Percentiles rank a stretch among this genome's conserved stretches.
These are phyloP conservation scores for Actinomucor elegans DNA, from an alignment of 371 early-diverging fungal genomes.

Conservation along the genomic window DNA sequence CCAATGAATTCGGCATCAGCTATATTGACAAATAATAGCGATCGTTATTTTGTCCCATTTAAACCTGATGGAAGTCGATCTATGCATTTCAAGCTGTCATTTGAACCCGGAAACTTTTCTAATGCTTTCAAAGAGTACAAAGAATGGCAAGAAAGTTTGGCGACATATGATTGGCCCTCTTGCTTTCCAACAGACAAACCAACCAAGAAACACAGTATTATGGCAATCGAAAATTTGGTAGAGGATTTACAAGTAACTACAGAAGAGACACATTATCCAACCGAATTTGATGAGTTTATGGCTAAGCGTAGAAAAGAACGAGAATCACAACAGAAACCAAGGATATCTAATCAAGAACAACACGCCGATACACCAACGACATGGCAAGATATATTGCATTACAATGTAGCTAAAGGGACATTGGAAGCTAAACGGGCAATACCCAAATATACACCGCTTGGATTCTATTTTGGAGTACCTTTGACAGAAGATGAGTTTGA, in stretches of 20 bases:
- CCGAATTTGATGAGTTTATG: constrained; percentile 38
- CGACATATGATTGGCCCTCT: constrained; percentile 76
- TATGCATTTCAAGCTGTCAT: constrained; percentile 75
- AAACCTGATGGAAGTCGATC: constrained; percentile 67
- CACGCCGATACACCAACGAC: constrained; percentile 14
- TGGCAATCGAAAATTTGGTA: constrained; percentile 4
- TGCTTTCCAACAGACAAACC: constrained; percentile 63
- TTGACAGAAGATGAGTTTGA: constrained; percentile 91
- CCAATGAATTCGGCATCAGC: constrained; percentile 84
- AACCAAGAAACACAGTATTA: too few species aligned
- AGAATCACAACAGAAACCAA: too few species aligned
- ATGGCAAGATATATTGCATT: constrained; percentile 40
- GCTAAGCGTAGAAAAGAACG: constrained; percentile 21
- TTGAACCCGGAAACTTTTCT: constrained; percentile 74
- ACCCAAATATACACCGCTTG: constrained; percentile 71
- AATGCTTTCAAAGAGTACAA: constrained; percentile 70
- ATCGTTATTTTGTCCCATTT: constrained; percentile 75
- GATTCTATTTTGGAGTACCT: constrained; percentile 91
- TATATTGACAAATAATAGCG: constrained; percentile 77
- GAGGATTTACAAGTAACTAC: constrained; percentile 9
- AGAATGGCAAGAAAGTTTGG: constrained; percentile 71
- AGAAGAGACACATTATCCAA: constrained; percentile 1
- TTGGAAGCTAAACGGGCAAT: constrained; percentile 57
- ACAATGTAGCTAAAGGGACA: too few species aligned
- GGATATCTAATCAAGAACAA: not conserved